Percentiles rank a stretch among this genome's conserved stretches.
Evolutionary conservation across 768 basidiomycete species (phyloP).

Genomic region (Kwoniella shandongensis): DNA sequence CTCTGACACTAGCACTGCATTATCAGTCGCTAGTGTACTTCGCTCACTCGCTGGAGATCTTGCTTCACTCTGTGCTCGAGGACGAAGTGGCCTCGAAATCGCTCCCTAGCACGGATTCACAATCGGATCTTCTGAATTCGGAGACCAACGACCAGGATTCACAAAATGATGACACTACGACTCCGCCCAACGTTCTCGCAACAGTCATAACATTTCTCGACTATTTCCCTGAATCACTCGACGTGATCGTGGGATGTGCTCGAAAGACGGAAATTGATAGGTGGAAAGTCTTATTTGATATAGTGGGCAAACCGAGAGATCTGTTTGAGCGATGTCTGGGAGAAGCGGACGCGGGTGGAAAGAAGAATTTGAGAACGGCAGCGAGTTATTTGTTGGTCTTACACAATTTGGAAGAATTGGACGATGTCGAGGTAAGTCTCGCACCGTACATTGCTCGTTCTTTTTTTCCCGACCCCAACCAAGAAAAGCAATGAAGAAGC

Average conservation of each 20-base stretch:
- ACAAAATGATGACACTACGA: too few species aligned
- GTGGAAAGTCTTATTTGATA: constrained; percentile 83
- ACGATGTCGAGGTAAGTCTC: constrained; percentile 58
- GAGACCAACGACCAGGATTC: too few species aligned
- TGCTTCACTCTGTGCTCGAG: constrained; percentile 89
- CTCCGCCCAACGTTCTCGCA: constrained; percentile 55
- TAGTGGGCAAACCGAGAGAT: constrained; percentile 84
- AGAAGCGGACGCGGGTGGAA: not conserved
- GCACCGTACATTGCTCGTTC: not conserved
- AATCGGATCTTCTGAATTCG: too few species aligned
- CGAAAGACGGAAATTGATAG: constrained; percentile 90
- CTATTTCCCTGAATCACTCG: constrained; percentile 83
- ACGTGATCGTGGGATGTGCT: constrained; percentile 93
- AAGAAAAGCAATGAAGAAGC: not conserved
- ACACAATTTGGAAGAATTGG: constrained; percentile 86
- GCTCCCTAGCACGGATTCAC: too few species aligned
- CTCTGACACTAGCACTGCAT: constrained; percentile 78
- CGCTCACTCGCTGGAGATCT: constrained; percentile 87
- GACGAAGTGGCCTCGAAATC: constrained; percentile 61
- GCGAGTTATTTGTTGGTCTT: constrained; percentile 89
- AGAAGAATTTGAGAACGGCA: constrained; percentile 67
- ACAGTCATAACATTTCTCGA: constrained; percentile 86
- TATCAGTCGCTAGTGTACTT: constrained; percentile 90
- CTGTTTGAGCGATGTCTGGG: constrained; percentile 76
- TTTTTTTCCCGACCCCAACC: not conserved